Evolutionary conservation across 352 stramenopile genomes (phyloP), one percentile per base, ranked within the genome.

Genomic region (Pythium aquatile): DNA sequence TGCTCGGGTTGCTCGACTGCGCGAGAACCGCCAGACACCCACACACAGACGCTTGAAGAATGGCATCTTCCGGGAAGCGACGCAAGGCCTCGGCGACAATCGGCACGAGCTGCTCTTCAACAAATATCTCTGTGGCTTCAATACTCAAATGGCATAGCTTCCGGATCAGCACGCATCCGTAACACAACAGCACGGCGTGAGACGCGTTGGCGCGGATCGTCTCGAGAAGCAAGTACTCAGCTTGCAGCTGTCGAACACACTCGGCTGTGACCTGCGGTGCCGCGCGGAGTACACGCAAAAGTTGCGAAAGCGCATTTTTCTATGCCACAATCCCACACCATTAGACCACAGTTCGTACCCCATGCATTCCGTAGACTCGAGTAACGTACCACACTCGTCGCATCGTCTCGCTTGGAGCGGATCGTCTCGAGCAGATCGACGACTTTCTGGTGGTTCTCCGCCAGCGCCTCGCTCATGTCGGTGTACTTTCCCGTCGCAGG

Each of bases 141-240:
- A 87, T 73, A 55, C 77, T 90, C 10, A 91, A 65, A 54, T 91
- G 80, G 53, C 78, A 91, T 28, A 91, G 66, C 44, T 91, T 91
- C 55, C 83, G 83, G 68, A 90, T 78, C 14, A 91, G 65, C 28
- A 91, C 83, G 62, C 81, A 90, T 17, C 83, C 83, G 35, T 91
- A 91, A 56, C 83, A 91, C 6, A 90, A 73, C 39, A 91, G 57
- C n/a, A 91, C 83, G 6, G 83, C 81, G 35, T 91, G 81, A 1
- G 77, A 73, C 0, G 70, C 48, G 68, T 91, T 80, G 8, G 75
- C 70, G 29, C 72, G 77, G 55, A 91, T 87, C 16, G 73, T 88
- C 13, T 78, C 69, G 13, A 90, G 68, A 37, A 91, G 66, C 24
- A 85, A 61, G 16, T 77, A 51, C 55, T 91, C 83, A 42, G 78